phyloP scores from a whole-genome alignment of 371 early-diverging fungal genomes.

The Mortierella polycephala region DNA sequence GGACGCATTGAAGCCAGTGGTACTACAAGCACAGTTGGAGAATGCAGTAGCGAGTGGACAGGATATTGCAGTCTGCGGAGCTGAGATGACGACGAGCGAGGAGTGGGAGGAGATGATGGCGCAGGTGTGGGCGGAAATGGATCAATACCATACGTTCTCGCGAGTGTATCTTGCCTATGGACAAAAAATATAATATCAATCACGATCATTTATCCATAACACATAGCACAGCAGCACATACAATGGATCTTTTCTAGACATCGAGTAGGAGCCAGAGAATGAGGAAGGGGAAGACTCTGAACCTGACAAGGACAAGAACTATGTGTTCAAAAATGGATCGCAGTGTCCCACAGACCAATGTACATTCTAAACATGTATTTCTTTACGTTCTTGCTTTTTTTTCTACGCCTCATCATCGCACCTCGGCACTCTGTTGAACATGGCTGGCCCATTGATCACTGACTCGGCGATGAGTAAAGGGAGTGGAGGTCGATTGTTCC shows the following conservation, averaged over 20 bases:
- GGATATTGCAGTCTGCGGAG: conserved; percentile 49
- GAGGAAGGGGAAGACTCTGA: no score
- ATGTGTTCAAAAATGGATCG: no score
- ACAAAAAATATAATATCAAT: conserved; percentile 18
- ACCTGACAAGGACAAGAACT: no score
- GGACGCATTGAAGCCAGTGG: conserved; percentile 46
- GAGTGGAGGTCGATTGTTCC: no score
- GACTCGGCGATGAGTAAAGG: no score
- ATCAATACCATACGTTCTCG: conserved; percentile 49
- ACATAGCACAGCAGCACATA: neutral
- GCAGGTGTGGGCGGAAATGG: conserved; percentile 53
- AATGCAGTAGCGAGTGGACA: conserved; percentile 32
- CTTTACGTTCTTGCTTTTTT: no score
- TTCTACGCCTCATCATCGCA: no score
- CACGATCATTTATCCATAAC: neutral
- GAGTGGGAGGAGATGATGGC: conserved; percentile 56
- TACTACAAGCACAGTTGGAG: conserved; percentile 44
- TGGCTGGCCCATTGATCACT: no score
- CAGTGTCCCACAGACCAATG: no score
- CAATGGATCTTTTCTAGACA: neutral
- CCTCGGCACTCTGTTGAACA: no score
- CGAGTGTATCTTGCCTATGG: conserved; percentile 50
- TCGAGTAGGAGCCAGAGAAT: no score
- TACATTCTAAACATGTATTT: no score
- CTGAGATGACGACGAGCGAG: conserved; percentile 52